Base-by-base conservation (phyloP, 2,329 filamentous ascomycete genomes). In the Penicillium sp. region DNA sequence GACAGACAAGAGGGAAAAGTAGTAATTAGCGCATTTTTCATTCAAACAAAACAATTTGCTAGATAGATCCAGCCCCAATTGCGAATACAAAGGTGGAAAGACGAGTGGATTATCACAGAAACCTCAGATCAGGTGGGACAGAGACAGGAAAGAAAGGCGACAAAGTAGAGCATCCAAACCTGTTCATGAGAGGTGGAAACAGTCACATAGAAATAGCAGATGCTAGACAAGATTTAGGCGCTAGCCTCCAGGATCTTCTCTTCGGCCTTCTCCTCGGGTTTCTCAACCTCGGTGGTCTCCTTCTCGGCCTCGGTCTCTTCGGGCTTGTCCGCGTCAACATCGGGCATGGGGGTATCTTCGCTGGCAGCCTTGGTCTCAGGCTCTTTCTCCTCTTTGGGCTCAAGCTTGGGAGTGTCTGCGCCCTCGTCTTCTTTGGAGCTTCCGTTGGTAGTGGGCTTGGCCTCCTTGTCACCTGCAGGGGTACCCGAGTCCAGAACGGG, bases 401-500 rank as follows among this genome's bases (percentile, higher is more conserved):
- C 69, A 8, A 60, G 47, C 56, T 66, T 68, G 13, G 61, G 61
- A 31, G 71, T 65, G 8, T 68, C 65, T 12, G 64, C 67, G 2
- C 61, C 60, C 26, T 66, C 67, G 6, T 69, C 67, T 36, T 73
- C 70, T 55, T 74, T 73, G 47, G 70, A 61, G 34, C 73, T 64
- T 18, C 74, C 75, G 41, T 77, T 76, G n/a, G 72, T 66, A 39
- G 70, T 70, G 15, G 72, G 68, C 64, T 80, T 81, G 44, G 72
- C 68, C 6, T 77, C 75, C 31, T 74, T 71, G 43, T 72, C 69
- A 6, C 68, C 66, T 10, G 68, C 67, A 9, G 71, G 72, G 28
- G 75, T 73, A 43, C 87, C 86, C 15, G 75, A 77, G 31, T 83
- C 83, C n/a, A 97, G 80, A 33, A 90, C 81, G 70, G 88, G 87